Evolutionary conservation across 1,284 basidiomycete species (phyloP).

Genomic region (Tilletiopsis washingtonensis): DNA sequence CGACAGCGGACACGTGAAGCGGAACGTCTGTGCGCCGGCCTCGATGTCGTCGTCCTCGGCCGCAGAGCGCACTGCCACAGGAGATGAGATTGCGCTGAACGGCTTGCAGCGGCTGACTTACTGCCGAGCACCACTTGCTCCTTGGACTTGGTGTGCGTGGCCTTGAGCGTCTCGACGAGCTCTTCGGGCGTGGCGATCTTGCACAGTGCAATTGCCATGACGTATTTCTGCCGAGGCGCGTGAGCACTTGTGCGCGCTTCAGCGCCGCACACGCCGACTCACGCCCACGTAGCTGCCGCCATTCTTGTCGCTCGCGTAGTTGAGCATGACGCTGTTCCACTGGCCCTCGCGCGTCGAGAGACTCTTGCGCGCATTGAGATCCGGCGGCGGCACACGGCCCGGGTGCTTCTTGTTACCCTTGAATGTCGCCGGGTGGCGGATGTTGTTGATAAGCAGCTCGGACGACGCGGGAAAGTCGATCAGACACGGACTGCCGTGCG

Average conservation of each 20-base stretch:
- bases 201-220: constrained; percentile 21
- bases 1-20: constrained; percentile 57
- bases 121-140: constrained; percentile 30
- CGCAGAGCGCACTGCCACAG: too few species aligned
- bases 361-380: constrained; percentile 32
- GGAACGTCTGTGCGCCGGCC: constrained; percentile 33
- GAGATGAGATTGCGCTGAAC: too few species aligned
- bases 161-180: constrained; percentile 22
- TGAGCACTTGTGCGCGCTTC: too few species aligned
- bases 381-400: constrained; percentile 36
- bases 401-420: constrained; percentile 38
- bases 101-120: too few species aligned
- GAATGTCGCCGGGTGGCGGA: constrained; percentile 21
- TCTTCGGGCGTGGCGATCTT: constrained; percentile 21
- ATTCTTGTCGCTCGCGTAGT: too few species aligned
- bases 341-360: constrained; percentile 8
- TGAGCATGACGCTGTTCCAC: too few species aligned
- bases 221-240: too few species aligned
- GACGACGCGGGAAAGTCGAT: constrained; percentile 37
- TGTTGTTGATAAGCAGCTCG: constrained; percentile 33
- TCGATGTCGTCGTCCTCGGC: constrained; percentile 40
- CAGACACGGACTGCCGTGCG: constrained; percentile 4
- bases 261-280: too few species aligned
- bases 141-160: constrained; percentile 20
- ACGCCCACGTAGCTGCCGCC: too few species aligned